Conservation (phyloP, 2,329 filamentous ascomycete species). For the Catunica adiposa region DNA sequence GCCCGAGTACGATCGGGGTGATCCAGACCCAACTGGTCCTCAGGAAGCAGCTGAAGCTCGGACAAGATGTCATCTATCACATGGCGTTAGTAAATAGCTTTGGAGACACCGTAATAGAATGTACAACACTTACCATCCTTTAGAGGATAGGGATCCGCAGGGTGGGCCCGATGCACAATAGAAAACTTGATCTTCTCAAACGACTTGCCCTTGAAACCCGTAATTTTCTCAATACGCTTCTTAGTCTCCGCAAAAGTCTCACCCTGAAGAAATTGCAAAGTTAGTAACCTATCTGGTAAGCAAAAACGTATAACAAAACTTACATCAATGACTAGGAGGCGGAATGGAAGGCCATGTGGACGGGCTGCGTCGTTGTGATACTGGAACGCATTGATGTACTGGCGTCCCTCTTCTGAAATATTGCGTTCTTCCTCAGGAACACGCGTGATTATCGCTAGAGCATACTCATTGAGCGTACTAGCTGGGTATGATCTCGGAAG, state of each 20-base stretch:
- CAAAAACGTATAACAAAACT: slow-evolving; percentile 19
- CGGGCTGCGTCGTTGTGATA: slow-evolving; percentile 82
- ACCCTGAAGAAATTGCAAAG: slow-evolving; percentile 30
- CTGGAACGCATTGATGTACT: slow-evolving; percentile 68
- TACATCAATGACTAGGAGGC: slow-evolving; percentile 70
- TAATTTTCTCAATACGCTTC: slow-evolving; percentile 82
- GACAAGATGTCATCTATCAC: slow-evolving; percentile 42
- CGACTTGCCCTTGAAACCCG: slow-evolving; percentile 90
- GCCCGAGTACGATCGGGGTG: slow-evolving; percentile 45
- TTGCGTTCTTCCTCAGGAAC: slow-evolving; percentile 58
- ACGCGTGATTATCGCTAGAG: slow-evolving; percentile 63
- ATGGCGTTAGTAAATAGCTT: background rate
- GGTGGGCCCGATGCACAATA: slow-evolving; percentile 48
- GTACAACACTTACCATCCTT: slow-evolving; percentile 54
- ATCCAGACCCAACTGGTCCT: slow-evolving; percentile 49
- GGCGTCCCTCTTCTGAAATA: slow-evolving; percentile 27
- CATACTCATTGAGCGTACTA: slow-evolving; percentile 73
- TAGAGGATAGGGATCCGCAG: slow-evolving; percentile 62
- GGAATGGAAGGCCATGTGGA: slow-evolving; percentile 78
- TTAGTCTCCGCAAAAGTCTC: slow-evolving; percentile 85
- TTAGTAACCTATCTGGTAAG: too few relatives aligned
- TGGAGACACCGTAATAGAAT: background rate
- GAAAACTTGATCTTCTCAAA: slow-evolving; percentile 98
- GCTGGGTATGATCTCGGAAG: slow-evolving; percentile 55
- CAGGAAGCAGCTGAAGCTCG: slow-evolving; percentile 30